These are phyloP conservation scores for Trichosporon sp. DNA, from an alignment of 1,284 basidiomycete species.

Conservation along the genomic window DNA sequence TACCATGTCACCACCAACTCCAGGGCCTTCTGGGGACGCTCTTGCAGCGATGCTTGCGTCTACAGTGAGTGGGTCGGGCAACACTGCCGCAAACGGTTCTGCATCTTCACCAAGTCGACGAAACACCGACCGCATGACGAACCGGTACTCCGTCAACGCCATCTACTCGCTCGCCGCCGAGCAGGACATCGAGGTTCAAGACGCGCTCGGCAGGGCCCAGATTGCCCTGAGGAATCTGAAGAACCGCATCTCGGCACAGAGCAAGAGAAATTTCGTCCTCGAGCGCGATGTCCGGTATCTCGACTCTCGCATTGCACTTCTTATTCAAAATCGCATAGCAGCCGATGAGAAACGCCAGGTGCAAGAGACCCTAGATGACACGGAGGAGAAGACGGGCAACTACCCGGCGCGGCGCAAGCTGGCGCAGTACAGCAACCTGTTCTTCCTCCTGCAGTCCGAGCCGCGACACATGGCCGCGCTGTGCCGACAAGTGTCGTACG, in stretches of 20 bases:
- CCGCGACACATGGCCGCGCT: slow-evolving; percentile 93
- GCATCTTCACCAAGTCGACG: slow-evolving; percentile 23
- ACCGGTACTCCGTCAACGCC: slow-evolving; percentile 92
- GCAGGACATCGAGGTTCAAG: slow-evolving; percentile 97
- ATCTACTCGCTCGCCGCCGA: slow-evolving; percentile 97
- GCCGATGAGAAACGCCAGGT: slow-evolving; percentile 95
- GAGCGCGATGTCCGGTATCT: slow-evolving; percentile 98
- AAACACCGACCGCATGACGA: slow-evolving; percentile 76
- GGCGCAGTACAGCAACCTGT: slow-evolving; percentile 92
- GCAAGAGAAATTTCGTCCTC: slow-evolving; percentile 98
- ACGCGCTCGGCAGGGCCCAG: slow-evolving; percentile 95
- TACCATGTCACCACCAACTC: slow-evolving; percentile 2
- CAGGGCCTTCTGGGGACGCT: slow-evolving; percentile 5
- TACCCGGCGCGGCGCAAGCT: slow-evolving; percentile 90
- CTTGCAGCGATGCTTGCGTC: slow-evolving; percentile 1
- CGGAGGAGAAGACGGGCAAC: slow-evolving; percentile 69
- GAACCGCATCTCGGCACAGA: slow-evolving; percentile 94
- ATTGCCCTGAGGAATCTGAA: slow-evolving; percentile 93
- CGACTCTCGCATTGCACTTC: slow-evolving; percentile 91
- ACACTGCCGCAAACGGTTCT: not conserved
- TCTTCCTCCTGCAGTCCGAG: slow-evolving; percentile 96
- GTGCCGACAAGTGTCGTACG: slow-evolving; percentile 91
- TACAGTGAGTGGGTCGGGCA: not conserved
- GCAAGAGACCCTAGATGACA: slow-evolving; percentile 88
- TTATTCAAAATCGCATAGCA: slow-evolving; percentile 98